Evolutionary conservation across 345 rosid genomes (phyloP).

Genomic region (Citrus medica): DNA sequence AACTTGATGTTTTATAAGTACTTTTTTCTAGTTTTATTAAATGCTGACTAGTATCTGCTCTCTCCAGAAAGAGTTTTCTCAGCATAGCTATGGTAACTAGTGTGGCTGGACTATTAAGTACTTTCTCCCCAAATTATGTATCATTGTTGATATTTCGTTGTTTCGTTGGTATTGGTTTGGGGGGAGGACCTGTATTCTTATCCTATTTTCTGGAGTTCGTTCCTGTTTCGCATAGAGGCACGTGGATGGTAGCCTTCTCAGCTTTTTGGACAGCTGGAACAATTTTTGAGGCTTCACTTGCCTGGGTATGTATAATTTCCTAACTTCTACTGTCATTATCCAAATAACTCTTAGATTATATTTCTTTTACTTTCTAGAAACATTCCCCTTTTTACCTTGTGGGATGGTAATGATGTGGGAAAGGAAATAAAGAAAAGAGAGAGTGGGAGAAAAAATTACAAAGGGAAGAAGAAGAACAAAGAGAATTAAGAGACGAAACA

Average conservation of each 20-base stretch:
- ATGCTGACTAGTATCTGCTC: background rate
- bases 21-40: background rate
- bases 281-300: conserved; percentile 52
- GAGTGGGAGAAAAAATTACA: too few species aligned
- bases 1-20: background rate
- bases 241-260: conserved; percentile 60
- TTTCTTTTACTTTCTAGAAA: too few species aligned
- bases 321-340: background rate
- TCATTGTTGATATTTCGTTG: conserved; percentile 35
- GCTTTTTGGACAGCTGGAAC: conserved; percentile 59
- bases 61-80: conserved; percentile 52
- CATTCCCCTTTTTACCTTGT: too few species aligned
- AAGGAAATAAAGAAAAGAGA: too few species aligned
- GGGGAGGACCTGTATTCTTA: conserved; percentile 55
- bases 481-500: too few species aligned
- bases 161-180: conserved; percentile 61
- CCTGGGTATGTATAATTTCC: conserved; percentile 43
- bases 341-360: too few species aligned
- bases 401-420: too few species aligned
- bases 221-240: conserved; percentile 53
- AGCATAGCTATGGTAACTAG: conserved; percentile 41
- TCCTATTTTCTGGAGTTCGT: conserved; percentile 61
- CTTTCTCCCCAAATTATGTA: conserved; percentile 48
- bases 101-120: conserved; percentile 54
- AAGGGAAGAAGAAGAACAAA: too few species aligned